A percentile compares a stretch with the other conserved stretches of the same genome.
Evolutionary conservation across 352 stramenopile species (phyloP).

Genomic region (Phytophthora sp.): DNA sequence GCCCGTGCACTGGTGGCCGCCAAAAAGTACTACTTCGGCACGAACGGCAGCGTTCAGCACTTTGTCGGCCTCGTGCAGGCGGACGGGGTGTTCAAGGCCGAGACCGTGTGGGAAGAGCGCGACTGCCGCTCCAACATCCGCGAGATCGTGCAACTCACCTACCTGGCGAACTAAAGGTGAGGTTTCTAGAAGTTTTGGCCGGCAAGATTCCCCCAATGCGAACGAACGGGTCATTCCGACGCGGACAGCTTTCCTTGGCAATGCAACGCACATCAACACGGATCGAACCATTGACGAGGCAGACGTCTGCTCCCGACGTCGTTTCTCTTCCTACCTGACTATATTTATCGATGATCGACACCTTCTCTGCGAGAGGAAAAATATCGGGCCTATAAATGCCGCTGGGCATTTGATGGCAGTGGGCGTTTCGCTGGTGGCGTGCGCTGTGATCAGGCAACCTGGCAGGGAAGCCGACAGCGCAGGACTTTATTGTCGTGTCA

Average conservation of each 20-base stretch:
- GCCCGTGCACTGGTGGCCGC: slow-evolving; percentile 73
- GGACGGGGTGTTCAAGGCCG: slow-evolving; percentile 54
- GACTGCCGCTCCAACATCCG: slow-evolving; percentile 83
- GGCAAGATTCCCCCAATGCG: not conserved
- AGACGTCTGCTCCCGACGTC: not conserved
- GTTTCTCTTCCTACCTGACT: slow-evolving; percentile 14
- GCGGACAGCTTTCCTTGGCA: too few species aligned
- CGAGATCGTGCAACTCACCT: slow-evolving; percentile 74
- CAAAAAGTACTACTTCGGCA: slow-evolving; percentile 91
- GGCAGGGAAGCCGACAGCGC: not conserved
- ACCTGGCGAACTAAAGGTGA: slow-evolving; percentile 13
- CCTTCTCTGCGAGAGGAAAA: slow-evolving; percentile 4
- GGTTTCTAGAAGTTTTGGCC: slow-evolving; percentile 1
- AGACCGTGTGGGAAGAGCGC: slow-evolving; percentile 73
- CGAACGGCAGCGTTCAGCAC: slow-evolving; percentile 86
- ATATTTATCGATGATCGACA: slow-evolving; percentile 25
- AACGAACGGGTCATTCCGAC: too few species aligned
- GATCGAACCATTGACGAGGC: slow-evolving; percentile 13
- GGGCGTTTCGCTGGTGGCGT: slow-evolving; percentile 24
- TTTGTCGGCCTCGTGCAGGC: slow-evolving; percentile 65
- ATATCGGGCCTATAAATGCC: slow-evolving; percentile 26
- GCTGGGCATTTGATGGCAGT: not conserved
- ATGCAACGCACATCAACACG: slow-evolving; percentile 18
- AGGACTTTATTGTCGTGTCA: slow-evolving; percentile 11
- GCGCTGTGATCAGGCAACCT: not conserved